These are phyloP conservation scores for Ophiostoma sp. DNA, from an alignment of 2,329 filamentous ascomycete species.

Conservation along the genomic window DNA sequence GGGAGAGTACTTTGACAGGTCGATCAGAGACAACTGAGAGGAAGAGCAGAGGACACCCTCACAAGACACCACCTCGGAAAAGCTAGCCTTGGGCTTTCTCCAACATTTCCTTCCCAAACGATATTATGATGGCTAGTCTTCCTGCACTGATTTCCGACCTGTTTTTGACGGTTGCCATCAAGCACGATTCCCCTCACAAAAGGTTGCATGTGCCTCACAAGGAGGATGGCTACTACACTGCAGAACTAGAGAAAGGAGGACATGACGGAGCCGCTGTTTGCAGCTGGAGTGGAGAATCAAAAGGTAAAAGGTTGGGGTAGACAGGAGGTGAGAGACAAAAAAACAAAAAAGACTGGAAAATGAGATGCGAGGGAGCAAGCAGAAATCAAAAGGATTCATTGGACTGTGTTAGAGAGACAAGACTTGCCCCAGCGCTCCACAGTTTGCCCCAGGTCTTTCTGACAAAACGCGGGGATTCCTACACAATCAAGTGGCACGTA, in stretches of 20 bases:
- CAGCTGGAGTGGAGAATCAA: not conserved
- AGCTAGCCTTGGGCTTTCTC: not conserved
- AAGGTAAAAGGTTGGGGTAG: not conserved
- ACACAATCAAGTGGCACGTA: slow-evolving; percentile 1
- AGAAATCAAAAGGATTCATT: no score
- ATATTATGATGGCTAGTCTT: no score
- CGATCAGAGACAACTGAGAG: not conserved
- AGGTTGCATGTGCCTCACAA: not conserved
- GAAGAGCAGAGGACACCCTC: not conserved
- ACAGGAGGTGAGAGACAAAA: not conserved
- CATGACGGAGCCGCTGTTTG: not conserved
- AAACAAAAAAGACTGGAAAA: not conserved
- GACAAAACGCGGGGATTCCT: not conserved
- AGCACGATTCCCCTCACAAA: no score
- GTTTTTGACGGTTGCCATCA: no score
- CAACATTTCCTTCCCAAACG: not conserved
- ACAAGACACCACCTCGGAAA: not conserved
- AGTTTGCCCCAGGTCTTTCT: not conserved
- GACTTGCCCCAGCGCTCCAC: not conserved
- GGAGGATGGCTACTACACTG: not conserved
- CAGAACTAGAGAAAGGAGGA: not conserved
- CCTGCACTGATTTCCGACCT: no score
- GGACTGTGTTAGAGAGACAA: not conserved
- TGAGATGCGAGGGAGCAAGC: no score
- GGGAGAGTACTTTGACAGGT: not conserved